These are phyloP conservation scores for Globisporangium irregulare DNA, from an alignment of 352 stramenopile genomes.

Conservation along the genomic window DNA sequence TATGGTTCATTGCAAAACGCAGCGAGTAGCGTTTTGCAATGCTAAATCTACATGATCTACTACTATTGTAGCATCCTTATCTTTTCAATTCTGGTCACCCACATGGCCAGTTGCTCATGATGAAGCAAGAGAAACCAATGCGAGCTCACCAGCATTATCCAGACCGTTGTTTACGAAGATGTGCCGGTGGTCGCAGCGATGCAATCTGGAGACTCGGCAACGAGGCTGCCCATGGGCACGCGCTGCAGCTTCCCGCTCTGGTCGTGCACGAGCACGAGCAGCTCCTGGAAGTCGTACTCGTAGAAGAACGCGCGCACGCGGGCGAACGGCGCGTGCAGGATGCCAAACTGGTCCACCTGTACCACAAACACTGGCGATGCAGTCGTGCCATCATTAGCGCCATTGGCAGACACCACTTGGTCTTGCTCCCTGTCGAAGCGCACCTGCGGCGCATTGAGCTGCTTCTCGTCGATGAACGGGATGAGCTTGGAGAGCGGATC, in stretches of 20 bases:
- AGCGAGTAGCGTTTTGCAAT: neutral
- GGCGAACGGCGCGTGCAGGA: slow-evolving; percentile 83
- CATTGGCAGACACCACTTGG: slow-evolving; percentile 4
- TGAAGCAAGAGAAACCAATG: neutral
- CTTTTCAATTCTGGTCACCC: no score
- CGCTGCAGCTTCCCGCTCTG: slow-evolving; percentile 25
- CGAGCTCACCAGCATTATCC: no score
- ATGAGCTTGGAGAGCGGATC: slow-evolving; percentile 64
- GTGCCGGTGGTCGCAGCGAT: slow-evolving; percentile 34
- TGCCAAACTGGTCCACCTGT: slow-evolving; percentile 88
- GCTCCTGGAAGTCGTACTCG: slow-evolving; percentile 62
- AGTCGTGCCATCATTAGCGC: neutral
- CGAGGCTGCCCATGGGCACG: slow-evolving; percentile 33
- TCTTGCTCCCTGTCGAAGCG: neutral
- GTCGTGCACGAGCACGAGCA: slow-evolving; percentile 44
- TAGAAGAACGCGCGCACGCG: slow-evolving; percentile 80
- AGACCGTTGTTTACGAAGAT: slow-evolving; percentile 5
- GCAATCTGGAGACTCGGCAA: slow-evolving; percentile 52
- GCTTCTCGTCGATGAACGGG: slow-evolving; percentile 46
- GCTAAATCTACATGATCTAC: no score
- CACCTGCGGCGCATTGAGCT: slow-evolving; percentile 1
- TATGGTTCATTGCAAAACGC: neutral
- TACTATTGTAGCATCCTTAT: no score
- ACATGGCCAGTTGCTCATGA: neutral
- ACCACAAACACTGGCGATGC: slow-evolving; percentile 48